Base-by-base conservation (phyloP, 768 basidiomycete species). In the Tulasnella sp. region DNA sequence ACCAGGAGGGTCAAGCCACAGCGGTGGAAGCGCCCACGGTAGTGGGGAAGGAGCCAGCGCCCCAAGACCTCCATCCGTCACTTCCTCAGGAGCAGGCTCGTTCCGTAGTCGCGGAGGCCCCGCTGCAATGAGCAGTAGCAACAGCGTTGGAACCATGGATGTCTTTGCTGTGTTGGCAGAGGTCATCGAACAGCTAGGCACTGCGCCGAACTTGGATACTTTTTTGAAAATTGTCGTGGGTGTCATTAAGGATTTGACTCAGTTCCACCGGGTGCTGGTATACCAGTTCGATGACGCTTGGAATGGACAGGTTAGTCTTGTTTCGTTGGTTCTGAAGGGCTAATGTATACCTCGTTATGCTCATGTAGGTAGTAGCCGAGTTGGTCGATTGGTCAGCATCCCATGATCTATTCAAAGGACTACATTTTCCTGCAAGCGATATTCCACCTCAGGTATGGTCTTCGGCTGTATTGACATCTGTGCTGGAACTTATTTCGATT, bases 231-330 rank as follows among this genome's bases (percentile, higher is more conserved):
- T 87, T 45, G 77, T 80, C 1, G 84, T 83, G 3, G 84, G 85
- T 6, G 71, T 81, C 25, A 72, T 87, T 62, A 83, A 84, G 69
- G 85, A 91, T 66, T 65, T 91, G 58, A 84, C 84, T 12, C 83
- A 84, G 65, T 88, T 87, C 67, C 85, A 88, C 65, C 77, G 86
- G 19, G 83, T 86, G 31, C 70, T 91, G 67, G 74, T 86, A 7
- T 91, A 89, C 65, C 86, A 86, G 68, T 86, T 88, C 63, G 84
- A 88, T 67, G 82, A 85, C 63, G 56, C 66, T n/a, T 85, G 81
- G 79, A 86, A 86, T 64, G 85, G 85, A 17, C 76, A 84, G 67
- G 79, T 64, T 4, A 35, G 58, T 21, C 15, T 6, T 23, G 23
- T 29, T 31, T 27, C 21, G 7, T 25, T 48, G 43, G 32, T 14